Conservation (phyloP, 2,329 filamentous ascomycete species). For the Scytalidium lignicola region DNA sequence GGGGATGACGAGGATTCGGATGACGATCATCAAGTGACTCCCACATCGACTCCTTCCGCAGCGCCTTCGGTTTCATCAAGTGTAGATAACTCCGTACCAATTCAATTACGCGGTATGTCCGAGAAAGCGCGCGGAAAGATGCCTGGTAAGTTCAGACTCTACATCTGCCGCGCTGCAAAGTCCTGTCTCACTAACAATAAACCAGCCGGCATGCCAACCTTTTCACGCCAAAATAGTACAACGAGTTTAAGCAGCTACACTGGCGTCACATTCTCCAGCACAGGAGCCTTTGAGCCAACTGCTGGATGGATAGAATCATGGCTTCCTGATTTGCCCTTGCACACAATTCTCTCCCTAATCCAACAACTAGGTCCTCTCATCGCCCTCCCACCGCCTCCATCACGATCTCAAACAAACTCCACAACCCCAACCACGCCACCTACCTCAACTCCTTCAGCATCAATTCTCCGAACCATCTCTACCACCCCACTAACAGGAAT, state of each 20-base stretch:
- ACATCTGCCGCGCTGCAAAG: no score
- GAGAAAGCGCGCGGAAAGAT: constrained; percentile 96
- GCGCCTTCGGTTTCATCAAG: constrained; percentile 60
- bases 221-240: constrained; percentile 86
- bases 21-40: constrained; percentile 42
- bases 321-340: constrained; percentile 86
- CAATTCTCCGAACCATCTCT: constrained; percentile 50
- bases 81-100: constrained; percentile 72
- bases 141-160: constrained; percentile 43
- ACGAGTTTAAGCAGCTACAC: constrained; percentile 70
- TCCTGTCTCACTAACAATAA: constrained; percentile 8
- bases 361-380: constrained; percentile 57
- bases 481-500: constrained; percentile 63
- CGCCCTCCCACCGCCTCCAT: constrained; percentile 32
- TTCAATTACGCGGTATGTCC: constrained; percentile 86
- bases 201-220: constrained; percentile 64
- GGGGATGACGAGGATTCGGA: constrained; percentile 71
- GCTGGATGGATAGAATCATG: constrained; percentile 86
- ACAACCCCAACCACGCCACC: not conserved
- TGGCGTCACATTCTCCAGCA: constrained; percentile 48
- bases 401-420: constrained; percentile 39
- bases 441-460: constrained; percentile 30
- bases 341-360: constrained; percentile 77
- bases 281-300: constrained; percentile 70
- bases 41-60: constrained; percentile 60